Base-by-base conservation (phyloP, 1,284 basidiomycete genomes). In the Bjerkandera adusta region DNA sequence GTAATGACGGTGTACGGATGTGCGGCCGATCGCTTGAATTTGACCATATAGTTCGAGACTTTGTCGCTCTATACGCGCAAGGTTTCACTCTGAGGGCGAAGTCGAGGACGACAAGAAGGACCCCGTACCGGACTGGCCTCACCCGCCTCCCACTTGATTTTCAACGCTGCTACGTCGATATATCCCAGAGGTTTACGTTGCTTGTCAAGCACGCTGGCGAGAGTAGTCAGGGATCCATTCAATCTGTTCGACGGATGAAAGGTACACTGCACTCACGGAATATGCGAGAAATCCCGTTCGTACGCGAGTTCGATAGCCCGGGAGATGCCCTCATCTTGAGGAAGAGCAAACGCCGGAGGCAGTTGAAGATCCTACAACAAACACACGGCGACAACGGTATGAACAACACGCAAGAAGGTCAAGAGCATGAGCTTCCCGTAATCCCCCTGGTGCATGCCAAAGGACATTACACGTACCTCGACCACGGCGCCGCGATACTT, bases 201-300 rank as follows among this genome's bases (percentile, higher is more conserved):
- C 47, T 71, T 73, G 57, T 88, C 83, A 27, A 94, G 73, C 0
- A 95, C 87, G 1, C 91, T 94, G 55, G 12, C n/a, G n/a, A n/a
- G n/a, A n/a, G 18, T 30, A 16, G 20, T n/a, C 11, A 16, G 12
- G 13, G 29, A 26, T 11, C 29, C 35, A 32, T 12, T 29, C 22
- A 20, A 24, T 30, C 12, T 21, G 21, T 10, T 24, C 32, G 12
- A 36, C 8, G 29, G 16, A 21, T 11, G n/a, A 37, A 20, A 34
- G 3, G 25, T 12, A 25, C n/a, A n/a, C n/a, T n/a, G 20, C 27
- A 67, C 73, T 60, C 57, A 94, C 91, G 92, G 92, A 48, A 94
- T 85, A 58, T 92, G 83, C 21, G 92, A 92, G 66, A 93, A 94
- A 62, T 94, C 92, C 35, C 90, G 80, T 56, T 94, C 92, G 58